Evolutionary conservation across 345 rosid species (phyloP), one percentile per base, ranked within the genome.

Genomic region (Sonneratia alba): DNA sequence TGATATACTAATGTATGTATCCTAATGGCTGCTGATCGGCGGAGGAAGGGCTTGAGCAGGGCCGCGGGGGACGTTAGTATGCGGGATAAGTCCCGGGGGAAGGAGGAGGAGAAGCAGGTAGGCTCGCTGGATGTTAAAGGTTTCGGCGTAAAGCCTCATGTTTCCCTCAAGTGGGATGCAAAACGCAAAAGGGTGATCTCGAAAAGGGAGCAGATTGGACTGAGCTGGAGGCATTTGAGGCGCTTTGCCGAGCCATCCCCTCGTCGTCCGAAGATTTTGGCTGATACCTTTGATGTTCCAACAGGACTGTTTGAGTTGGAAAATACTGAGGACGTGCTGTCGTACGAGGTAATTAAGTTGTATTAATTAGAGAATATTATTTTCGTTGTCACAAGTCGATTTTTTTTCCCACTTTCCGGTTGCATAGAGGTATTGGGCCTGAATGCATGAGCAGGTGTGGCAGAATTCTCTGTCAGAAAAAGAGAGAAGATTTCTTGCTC

Each of bases 131-230:
- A 84, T 74, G 78, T 38, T 19, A 62, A 62, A 76, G 82, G 85
- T 65, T 77, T 81, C 75, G 84, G 81, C 75, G 53, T 83, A 0
- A 88, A 87, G 76, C 86, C 89, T 77, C 92, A 82, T 67, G 87
- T 95, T 74, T 85, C 86, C 77, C 96, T 95, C 36, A 86, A 89
- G 85, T 95, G 99, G 99, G 94, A 95, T 68, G 78, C 80, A 49
- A 82, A 70, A 61, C 69, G 72, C 67, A 87, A 80, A 53, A 83
- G 71, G 72, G 97, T 95, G 36, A 83, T 92, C 63, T 89, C 99
- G 68, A 95, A 82, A 82, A 87, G 72, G 88, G 98, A 89, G 51
- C 99, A 95, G 79, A 78, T 95, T 80, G 97, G 92, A 24, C 51
- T 95, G 47, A 83, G 87, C 74, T 61, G 72, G 70, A 92, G 93